phyloP scores from a whole-genome alignment of 805 yeast species.

The Geotrichum ghanense region DNA sequence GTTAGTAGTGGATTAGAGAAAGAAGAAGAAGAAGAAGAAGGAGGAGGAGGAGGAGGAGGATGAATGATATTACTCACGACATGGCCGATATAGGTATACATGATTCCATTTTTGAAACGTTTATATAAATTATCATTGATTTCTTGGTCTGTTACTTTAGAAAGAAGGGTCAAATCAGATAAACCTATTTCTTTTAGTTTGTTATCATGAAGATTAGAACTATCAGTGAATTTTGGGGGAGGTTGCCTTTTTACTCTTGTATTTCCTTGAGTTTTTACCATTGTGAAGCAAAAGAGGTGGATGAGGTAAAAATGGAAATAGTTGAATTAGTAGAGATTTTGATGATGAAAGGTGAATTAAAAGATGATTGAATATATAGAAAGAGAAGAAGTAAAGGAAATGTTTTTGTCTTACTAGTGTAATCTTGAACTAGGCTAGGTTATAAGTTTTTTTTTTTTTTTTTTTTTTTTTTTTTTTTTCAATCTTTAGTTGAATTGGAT shows the following conservation, averaged over 20 bases:
- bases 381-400: too few relatives aligned
- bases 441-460: too few relatives aligned
- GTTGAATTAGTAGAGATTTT: too few relatives aligned
- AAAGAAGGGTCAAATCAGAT: slow-evolving; percentile 78
- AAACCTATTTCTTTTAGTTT: slow-evolving; percentile 98
- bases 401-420: too few relatives aligned
- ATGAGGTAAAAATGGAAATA: too few relatives aligned
- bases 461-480: too few relatives aligned
- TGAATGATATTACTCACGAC: slow-evolving; percentile 18
- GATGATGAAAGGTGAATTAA: too few relatives aligned
- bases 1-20: background rate
- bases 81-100: slow-evolving; percentile 41
- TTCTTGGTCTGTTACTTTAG: slow-evolving; percentile 81
- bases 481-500: too few relatives aligned
- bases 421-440: too few relatives aligned
- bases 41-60: background rate
- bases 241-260: slow-evolving; percentile 41
- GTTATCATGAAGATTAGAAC: slow-evolving; percentile 84
- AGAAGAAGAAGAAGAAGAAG: background rate
- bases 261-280: background rate
- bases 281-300: background rate
- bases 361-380: too few relatives aligned
- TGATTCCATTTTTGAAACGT: slow-evolving; percentile 78
- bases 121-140: slow-evolving; percentile 86
- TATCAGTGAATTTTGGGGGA: slow-evolving; percentile 31